Conservation (phyloP, 768 basidiomycete genomes). For the Agaricus sinodeliciosus region DNA sequence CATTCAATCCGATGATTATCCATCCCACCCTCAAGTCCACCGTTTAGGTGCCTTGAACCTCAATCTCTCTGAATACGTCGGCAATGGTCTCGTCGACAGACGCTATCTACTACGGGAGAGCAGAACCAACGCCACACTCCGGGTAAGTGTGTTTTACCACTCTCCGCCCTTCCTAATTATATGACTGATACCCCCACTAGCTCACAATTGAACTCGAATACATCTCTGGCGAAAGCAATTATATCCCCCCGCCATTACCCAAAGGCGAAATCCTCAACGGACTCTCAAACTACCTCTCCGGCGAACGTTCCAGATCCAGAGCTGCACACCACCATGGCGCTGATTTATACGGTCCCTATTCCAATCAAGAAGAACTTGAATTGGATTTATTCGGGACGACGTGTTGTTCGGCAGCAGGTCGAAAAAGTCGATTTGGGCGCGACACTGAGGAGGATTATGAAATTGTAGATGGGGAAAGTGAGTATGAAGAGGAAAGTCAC, state of each 20-base stretch:
- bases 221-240: constrained; percentile 47
- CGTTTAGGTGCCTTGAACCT: constrained; percentile 60
- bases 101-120: constrained; percentile 65
- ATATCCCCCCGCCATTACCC: constrained; percentile 59
- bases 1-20: constrained; percentile 48
- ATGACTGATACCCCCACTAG: constrained; percentile 22
- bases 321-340: constrained; percentile 22
- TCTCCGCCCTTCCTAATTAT: background rate
- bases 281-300: constrained; percentile 52
- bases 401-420: too few species aligned
- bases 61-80: constrained; percentile 72
- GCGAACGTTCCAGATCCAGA: constrained; percentile 41
- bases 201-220: constrained; percentile 51
- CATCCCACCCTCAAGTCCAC: constrained; percentile 46
- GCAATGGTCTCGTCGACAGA: constrained; percentile 51
- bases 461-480: too few species aligned
- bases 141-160: constrained; percentile 33
- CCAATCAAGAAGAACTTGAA: constrained; percentile 30
- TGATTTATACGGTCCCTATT: constrained; percentile 26
- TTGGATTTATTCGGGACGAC: constrained; percentile 25
- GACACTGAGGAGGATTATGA: background rate
- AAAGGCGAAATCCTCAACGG: constrained; percentile 70
- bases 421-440: background rate
- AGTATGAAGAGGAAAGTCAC: too few species aligned
- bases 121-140: constrained; percentile 75